These are phyloP conservation scores for Neospora caninum DNA, from an alignment of 169 alveolate genomes.

Conservation along the genomic window DNA sequence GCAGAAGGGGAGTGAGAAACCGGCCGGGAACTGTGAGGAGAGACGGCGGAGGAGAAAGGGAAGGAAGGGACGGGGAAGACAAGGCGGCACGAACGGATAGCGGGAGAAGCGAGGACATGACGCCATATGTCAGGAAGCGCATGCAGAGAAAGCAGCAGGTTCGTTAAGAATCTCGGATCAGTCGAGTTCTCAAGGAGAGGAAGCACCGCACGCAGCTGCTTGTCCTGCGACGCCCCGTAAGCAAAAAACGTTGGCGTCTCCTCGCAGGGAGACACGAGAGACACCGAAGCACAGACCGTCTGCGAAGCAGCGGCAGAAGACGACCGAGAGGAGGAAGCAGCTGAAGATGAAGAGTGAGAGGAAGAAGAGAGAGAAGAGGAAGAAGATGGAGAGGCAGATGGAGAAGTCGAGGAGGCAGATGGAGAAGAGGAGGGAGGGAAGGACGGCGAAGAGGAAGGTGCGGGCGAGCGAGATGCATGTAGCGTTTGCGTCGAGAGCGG, in stretches of 20 bases:
- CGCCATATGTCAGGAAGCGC: conserved; percentile 3
- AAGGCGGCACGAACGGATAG: neutral
- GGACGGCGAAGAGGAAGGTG: too few species aligned
- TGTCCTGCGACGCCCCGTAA: neutral
- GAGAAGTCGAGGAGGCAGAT: too few species aligned
- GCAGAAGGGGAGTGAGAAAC: neutral
- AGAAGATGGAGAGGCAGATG: too few species aligned
- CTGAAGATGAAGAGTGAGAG: neutral
- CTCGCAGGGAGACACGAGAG: neutral
- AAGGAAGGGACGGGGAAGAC: neutral
- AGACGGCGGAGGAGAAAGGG: neutral
- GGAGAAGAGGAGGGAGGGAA: too few species aligned
- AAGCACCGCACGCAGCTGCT: neutral
- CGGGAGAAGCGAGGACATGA: neutral
- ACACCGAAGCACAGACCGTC: neutral
- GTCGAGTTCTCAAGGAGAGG: neutral
- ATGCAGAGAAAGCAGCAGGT: conserved; percentile 18
- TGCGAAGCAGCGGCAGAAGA: neutral
- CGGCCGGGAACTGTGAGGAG: neutral
- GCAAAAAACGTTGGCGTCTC: neutral
- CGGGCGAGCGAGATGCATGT: neutral
- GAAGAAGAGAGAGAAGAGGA: neutral
- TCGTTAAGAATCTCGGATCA: neutral
- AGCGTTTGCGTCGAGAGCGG: neutral
- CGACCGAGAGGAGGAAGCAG: neutral